Base-by-base conservation (phyloP, 2,329 filamentous ascomycete genomes). In the Raffaelea deltoideospora region DNA sequence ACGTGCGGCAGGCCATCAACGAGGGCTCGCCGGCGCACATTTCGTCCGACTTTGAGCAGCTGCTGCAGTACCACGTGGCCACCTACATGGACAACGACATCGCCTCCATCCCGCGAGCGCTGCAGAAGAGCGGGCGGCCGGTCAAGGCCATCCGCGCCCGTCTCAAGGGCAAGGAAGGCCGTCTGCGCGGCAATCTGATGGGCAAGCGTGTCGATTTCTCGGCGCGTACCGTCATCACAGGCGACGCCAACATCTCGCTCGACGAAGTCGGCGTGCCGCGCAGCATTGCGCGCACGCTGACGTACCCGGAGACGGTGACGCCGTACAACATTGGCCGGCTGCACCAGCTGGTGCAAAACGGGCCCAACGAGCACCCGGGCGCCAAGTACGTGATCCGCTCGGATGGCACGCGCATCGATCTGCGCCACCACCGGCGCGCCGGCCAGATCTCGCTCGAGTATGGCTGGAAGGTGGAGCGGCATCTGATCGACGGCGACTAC, bases 81-180 rank as follows among this genome's bases (percentile, higher is more conserved):
- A 98, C 92, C 1, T 93, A 95, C 60, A 98, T 99, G 92, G 90
- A 98, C 60, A 99, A 98, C 51, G 88, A 98, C 55, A 95, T 96
- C 59, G 90, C 92, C 44, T 87, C 88, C 34, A 79, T 92, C 49
- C 90, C 90, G 3, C 86, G 90, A 49, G 88, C 90, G 3, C 67
- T 96, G 52, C 92, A 98, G 53, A 98, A 98, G 67, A 94, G 86
- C 39, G 92, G 92, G 33, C 78, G 92, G 52, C 87, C 92, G 1
- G 81, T 98, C 47, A 98, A 98, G 64, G 86, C 90, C 14, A 93
- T 98, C 46, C 83, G 92, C 50, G 86, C 86, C 42, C 87, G 90
- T 60, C 69, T 99, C 56, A 99, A 99, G 76, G 92, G 92, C 44
- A 99, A 99, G 63, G 90, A 99, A 55, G 90, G 90, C 48, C 86